phyloP scores from a whole-genome alignment of 2,329 filamentous ascomycete genomes.

The Colletotrichum orchidophilum region DNA sequence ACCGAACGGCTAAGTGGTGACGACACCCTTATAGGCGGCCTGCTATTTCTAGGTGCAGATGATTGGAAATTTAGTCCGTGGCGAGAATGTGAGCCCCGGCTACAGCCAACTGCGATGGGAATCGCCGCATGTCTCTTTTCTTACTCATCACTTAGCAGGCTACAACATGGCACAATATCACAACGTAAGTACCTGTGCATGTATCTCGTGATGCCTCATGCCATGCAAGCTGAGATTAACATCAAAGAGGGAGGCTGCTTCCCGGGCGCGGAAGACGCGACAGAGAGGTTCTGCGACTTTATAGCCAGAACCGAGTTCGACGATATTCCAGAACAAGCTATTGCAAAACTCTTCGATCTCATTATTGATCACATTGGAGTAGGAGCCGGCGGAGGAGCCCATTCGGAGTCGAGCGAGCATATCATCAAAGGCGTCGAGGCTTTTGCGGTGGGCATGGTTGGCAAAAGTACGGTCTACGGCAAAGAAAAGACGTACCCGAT shows the following conservation, averaged over 20 bases:
- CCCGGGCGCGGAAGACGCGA: neutral
- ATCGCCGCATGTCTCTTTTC: neutral
- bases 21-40: neutral
- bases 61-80: neutral
- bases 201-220: neutral
- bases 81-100: neutral
- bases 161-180: neutral
- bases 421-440: constrained; percentile 48
- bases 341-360: constrained; percentile 38
- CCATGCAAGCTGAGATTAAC: neutral
- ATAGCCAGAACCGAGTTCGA: neutral
- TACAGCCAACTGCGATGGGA: neutral
- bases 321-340: neutral
- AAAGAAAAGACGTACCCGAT: constrained; percentile 44
- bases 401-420: constrained; percentile 37
- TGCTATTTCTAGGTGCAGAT: neutral
- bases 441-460: constrained; percentile 34
- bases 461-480: constrained; percentile 45
- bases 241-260: neutral
- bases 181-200: neutral
- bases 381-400: constrained; percentile 36
- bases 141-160: neutral
- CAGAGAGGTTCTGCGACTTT: constrained; percentile 4
- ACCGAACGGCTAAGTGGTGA: neutral
- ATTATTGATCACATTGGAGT: constrained; percentile 39